These are phyloP conservation scores for Euphorbia peplus DNA, from an alignment of 345 rosid species.

Conservation along the genomic window DNA sequence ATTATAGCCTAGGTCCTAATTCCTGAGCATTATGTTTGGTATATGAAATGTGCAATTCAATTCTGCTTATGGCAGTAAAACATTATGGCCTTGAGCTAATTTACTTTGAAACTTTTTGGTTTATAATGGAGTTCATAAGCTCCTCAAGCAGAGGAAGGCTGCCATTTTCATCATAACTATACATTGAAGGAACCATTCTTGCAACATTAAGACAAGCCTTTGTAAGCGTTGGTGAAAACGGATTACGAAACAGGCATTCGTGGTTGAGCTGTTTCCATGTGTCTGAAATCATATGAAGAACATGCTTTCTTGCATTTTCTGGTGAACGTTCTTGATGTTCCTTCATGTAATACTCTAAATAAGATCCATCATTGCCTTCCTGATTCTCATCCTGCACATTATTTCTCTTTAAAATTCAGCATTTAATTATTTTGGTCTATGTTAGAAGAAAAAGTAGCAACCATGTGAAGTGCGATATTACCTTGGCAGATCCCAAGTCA, in stretches of 20 bases:
- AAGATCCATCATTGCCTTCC: conserved; percentile 58
- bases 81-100: neutral
- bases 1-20: neutral
- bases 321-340: conserved; percentile 28
- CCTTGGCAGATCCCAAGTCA: conserved; percentile 62
- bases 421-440: neutral
- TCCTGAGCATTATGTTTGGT: neutral
- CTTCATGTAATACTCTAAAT: conserved; percentile 48
- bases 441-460: neutral
- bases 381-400: conserved; percentile 47
- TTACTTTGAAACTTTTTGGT: neutral
- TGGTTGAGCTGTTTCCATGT: conserved; percentile 55
- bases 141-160: conserved; percentile 35
- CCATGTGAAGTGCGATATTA: conserved; percentile 40
- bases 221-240: conserved; percentile 35
- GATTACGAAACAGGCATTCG: conserved; percentile 38
- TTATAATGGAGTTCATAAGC: conserved; percentile 20
- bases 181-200: conserved; percentile 52
- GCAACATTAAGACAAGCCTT: conserved; percentile 42
- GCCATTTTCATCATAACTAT: conserved; percentile 36
- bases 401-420: conserved; percentile 15
- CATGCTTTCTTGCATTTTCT: conserved; percentile 37
- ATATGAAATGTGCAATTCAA: neutral
- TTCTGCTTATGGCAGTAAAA: neutral
- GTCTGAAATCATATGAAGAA: conserved; percentile 34